phyloP scores from a whole-genome alignment of 768 basidiomycete species.

The Mrakia hoshinonis region DNA sequence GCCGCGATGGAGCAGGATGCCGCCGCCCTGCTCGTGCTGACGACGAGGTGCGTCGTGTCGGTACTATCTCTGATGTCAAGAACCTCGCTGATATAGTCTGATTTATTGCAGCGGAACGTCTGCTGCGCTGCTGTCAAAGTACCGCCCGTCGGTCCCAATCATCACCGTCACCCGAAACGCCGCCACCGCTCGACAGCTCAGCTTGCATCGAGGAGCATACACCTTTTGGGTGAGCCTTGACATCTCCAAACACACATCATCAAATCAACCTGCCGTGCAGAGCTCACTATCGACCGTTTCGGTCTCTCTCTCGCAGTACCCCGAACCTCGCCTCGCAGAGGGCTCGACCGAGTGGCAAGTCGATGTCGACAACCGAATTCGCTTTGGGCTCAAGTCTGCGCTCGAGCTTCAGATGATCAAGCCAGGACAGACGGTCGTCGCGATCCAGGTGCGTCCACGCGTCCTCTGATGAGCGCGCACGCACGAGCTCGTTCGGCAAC shows the following conservation, averaged over 20 bases:
- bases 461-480: too few relatives aligned
- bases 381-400: constrained; percentile 73
- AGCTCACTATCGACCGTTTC: neutral
- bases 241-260: too few relatives aligned
- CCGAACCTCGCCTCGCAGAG: constrained; percentile 81
- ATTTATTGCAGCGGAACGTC: constrained; percentile 61
- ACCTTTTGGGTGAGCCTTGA: neutral
- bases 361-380: constrained; percentile 54
- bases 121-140: constrained; percentile 91
- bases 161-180: constrained; percentile 94
- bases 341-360: constrained; percentile 87
- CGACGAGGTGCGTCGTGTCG: constrained; percentile 50
- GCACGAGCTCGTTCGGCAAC: too few relatives aligned
- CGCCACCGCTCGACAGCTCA: constrained; percentile 91
- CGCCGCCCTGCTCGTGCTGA: constrained; percentile 87
- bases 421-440: constrained; percentile 57
- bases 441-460: too few relatives aligned
- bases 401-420: constrained; percentile 76
- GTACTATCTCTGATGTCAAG: neutral
- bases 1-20: constrained; percentile 92
- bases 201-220: constrained; percentile 49
- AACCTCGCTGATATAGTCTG: neutral
- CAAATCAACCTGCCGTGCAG: neutral
- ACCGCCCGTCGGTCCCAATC: constrained; percentile 85
- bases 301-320: constrained; percentile 59